Conservation (phyloP, 2,329 filamentous ascomycete species). For the Cercospora brassicicola region DNA sequence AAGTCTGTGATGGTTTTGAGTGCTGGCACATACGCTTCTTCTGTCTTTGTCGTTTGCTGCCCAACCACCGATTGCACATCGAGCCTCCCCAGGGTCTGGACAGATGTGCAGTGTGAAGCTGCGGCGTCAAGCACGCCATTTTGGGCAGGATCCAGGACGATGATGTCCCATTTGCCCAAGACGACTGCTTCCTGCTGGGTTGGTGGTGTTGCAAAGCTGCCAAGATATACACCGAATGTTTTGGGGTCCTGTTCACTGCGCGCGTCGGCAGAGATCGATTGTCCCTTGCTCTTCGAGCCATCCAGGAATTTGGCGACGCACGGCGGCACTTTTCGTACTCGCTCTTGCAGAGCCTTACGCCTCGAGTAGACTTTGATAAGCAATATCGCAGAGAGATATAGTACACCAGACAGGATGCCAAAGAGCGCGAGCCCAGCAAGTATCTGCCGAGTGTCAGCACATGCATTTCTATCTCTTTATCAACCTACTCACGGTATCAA, state of each 20-base stretch:
- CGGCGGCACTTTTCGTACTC: background rate
- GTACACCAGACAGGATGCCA: background rate
- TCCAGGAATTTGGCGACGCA: background rate
- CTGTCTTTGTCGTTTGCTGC: background rate
- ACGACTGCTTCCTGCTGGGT: conserved; percentile 23
- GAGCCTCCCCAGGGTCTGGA: conserved; percentile 28
- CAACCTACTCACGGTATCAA: conserved; percentile 5
- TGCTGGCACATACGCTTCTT: background rate
- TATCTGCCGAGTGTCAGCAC: background rate
- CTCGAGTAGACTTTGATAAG: background rate
- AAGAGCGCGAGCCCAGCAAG: conserved; percentile 11
- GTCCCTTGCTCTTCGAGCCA: conserved; percentile 1
- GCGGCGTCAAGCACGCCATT: conserved; percentile 26
- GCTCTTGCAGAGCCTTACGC: background rate
- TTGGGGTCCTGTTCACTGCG: conserved; percentile 11
- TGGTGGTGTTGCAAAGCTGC: conserved; percentile 28
- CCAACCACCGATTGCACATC: conserved; percentile 18
- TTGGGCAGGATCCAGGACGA: conserved; percentile 31
- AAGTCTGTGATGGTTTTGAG: conserved; percentile 18
- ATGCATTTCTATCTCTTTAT: too few species aligned
- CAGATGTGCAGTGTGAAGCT: conserved; percentile 28
- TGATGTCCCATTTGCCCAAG: conserved; percentile 31
- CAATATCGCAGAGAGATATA: background rate
- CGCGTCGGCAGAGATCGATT: background rate
- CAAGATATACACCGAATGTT: conserved; percentile 36